Base-by-base conservation (phyloP, 345 rosid genomes). In the Luvunga scandens region DNA sequence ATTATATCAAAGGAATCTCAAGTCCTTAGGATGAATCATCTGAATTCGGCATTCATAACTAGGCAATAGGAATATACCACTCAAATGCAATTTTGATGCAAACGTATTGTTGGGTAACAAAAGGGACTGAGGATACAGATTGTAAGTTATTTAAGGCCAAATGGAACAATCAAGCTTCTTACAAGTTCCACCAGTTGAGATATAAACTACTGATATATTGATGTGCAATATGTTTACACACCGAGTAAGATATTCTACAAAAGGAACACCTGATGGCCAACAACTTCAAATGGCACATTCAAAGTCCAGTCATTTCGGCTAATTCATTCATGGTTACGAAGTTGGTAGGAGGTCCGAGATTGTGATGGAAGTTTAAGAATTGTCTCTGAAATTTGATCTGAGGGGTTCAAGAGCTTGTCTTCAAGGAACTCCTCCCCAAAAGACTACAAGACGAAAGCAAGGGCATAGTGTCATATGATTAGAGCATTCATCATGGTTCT, bases 121-220 rank as follows among this genome's bases (percentile, higher is more conserved):
- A 65, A 22, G 42, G 42, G 56, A 50, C 8, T 7, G 69, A 18
- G 24, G 69, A 19, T 65, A 33, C 24, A 34, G 39, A 31, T 19
- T 2, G 24, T 2, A 16, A 18, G 68, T 6, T 30, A 64, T 30
- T 64, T 64, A 9, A 31, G 9, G 39, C 19, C 39, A 31, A 1
- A 65, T 18, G 45, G 42, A 65, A 21, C 69, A 65, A 36, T 18
- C 79, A 33, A 75, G 61, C 66, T 75, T 71, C 42, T 71, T 55
- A 55, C 76, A 63, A 9, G 65, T 64, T 31, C 69, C 36, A 30
- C 68, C 24, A 31, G 39, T 64, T 64, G 39, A 31, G 25, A 65
- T 33, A 9, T 33, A 33, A 33, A 65, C 24, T 7, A 65, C 42
- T 19, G 2, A 65, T 28, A 65, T 65, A 21, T 33, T 65, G 39